These are phyloP conservation scores for Tuber brumale DNA, from an alignment of 495 filamentous ascomycete species.

Conservation along the genomic window DNA sequence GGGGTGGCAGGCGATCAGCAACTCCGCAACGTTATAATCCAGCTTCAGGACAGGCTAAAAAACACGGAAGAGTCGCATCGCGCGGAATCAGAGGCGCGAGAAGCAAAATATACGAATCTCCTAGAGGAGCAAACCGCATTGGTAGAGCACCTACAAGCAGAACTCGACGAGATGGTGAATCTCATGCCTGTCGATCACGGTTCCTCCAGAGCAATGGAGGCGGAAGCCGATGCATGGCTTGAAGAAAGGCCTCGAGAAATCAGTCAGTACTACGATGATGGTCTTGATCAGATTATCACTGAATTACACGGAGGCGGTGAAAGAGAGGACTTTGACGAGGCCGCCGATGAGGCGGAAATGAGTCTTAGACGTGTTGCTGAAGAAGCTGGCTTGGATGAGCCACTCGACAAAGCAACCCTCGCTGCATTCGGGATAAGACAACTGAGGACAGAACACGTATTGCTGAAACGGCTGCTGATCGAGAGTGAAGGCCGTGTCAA, in stretches of 20 bases:
- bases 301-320: conserved; percentile 34
- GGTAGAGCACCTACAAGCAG: conserved; percentile 36
- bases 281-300: conserved; percentile 37
- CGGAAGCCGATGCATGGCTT: conserved; percentile 33
- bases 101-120: conserved; percentile 32
- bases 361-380: conserved; percentile 29
- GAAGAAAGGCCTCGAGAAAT: conserved; percentile 36
- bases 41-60: conserved; percentile 26
- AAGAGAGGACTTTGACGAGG: conserved; percentile 38
- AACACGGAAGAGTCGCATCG: conserved; percentile 21
- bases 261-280: conserved; percentile 37
- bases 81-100: conserved; percentile 11
- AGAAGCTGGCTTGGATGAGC: conserved; percentile 31
- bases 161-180: conserved; percentile 40
- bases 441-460: conserved; percentile 24
- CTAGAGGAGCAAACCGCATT: conserved; percentile 34
- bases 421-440: conserved; percentile 40
- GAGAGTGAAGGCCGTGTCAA: conserved; percentile 30
- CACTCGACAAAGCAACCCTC: conserved; percentile 32
- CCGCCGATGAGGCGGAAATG: conserved; percentile 36
- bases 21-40: conserved; percentile 8
- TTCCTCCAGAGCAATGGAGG: conserved; percentile 34
- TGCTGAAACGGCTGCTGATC: conserved; percentile 25
- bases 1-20: conserved; percentile 10
- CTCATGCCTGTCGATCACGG: conserved; percentile 40